phyloP scores from a whole-genome alignment of 2,329 filamentous ascomycete genomes.

The Ophiobolus disseminans region DNA sequence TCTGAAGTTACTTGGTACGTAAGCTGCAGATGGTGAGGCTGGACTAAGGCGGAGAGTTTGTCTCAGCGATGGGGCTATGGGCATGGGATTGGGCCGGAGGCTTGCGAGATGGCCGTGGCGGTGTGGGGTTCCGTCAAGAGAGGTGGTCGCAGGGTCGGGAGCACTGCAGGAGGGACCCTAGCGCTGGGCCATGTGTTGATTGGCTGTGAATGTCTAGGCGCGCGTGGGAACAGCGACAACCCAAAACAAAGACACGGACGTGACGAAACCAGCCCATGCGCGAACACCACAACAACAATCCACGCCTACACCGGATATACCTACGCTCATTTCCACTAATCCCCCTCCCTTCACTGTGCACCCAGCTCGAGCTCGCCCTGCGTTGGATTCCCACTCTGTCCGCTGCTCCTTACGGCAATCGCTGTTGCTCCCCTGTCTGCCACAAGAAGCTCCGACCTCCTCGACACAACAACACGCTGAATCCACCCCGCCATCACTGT shows the following conservation, averaged over 20 bases:
- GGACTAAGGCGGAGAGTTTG: slow-evolving; percentile 4
- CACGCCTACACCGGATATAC: background rate
- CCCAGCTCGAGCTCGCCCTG: slow-evolving; percentile 15
- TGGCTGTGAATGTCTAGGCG: slow-evolving; percentile 28
- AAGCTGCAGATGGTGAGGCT: slow-evolving; percentile 10
- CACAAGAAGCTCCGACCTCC: slow-evolving; percentile 23
- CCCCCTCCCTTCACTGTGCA: slow-evolving; percentile 2
- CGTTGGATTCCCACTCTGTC: background rate
- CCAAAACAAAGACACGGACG: slow-evolving; percentile 30
- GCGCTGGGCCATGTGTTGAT: slow-evolving; percentile 6
- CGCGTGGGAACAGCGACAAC: slow-evolving; percentile 34
- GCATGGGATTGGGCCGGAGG: slow-evolving; percentile 31
- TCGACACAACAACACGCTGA: slow-evolving; percentile 13
- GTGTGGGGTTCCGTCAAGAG: slow-evolving; percentile 12
- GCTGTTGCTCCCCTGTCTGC: slow-evolving; percentile 22
- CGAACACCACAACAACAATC: slow-evolving; percentile 19
- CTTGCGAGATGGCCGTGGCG: slow-evolving; percentile 14
- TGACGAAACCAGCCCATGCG: slow-evolving; percentile 19
- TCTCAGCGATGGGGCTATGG: slow-evolving; percentile 21
- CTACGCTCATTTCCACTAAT: background rate
- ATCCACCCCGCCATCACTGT: slow-evolving; percentile 21
- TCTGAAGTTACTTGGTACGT: slow-evolving; percentile 14
- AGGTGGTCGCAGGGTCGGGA: slow-evolving; percentile 8
- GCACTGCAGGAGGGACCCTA: slow-evolving; percentile 10
- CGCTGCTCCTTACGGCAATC: slow-evolving; percentile 8